phyloP scores from a whole-genome alignment of 768 basidiomycete genomes.

The Baorangia bicolor region DNA sequence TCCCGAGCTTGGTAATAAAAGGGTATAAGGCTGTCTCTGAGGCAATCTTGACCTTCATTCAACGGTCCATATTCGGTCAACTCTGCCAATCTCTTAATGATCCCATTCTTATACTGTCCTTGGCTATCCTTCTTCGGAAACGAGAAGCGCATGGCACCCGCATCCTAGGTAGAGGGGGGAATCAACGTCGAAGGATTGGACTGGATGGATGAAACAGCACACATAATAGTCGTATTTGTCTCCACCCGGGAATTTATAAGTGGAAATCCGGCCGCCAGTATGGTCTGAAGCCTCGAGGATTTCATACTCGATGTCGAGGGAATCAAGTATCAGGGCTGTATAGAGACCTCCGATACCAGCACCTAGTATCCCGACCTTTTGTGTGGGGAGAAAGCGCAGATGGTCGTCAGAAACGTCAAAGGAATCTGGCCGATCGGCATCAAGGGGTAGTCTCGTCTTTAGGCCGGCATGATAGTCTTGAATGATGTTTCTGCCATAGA shows the following conservation, averaged over 20 bases:
- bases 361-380: constrained; percentile 22
- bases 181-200: background rate
- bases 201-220: background rate
- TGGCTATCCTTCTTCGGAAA: constrained; percentile 13
- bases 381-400: background rate
- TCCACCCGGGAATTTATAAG: constrained; percentile 37
- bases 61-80: constrained; percentile 29
- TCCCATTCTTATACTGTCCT: constrained; percentile 16
- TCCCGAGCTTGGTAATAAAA: constrained; percentile 14
- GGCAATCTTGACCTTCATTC: constrained; percentile 15
- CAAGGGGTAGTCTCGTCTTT: background rate
- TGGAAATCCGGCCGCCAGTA: constrained; percentile 44
- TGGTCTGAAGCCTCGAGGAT: constrained; percentile 44
- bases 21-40: constrained; percentile 23
- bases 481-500: constrained; percentile 8
- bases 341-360: constrained; percentile 38
- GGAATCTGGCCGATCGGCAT: background rate
- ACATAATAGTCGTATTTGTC: constrained; percentile 38
- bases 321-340: constrained; percentile 45
- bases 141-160: constrained; percentile 42
- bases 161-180: constrained; percentile 18
- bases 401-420: background rate
- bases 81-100: constrained; percentile 34
- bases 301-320: constrained; percentile 41
- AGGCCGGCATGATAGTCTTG: constrained; percentile 8